Percentiles rank a stretch among this genome's conserved stretches.
Evolutionary conservation across 306 rosid genomes (phyloP).

Genomic region (Abrus pulchellus): DNA sequence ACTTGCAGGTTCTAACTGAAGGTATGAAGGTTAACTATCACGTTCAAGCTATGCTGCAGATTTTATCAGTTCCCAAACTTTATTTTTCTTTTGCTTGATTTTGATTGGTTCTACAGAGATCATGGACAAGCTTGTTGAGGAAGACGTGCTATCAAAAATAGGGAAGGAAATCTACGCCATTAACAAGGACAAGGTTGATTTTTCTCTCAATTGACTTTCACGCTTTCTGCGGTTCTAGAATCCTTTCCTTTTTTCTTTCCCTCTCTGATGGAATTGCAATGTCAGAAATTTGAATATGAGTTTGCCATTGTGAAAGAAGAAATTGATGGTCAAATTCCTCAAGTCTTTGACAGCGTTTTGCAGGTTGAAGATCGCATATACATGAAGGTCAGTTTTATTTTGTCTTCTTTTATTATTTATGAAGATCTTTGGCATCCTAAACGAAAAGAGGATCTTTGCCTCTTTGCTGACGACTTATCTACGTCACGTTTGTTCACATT

Average conservation of each 20-base stretch:
- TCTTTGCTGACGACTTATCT: slow-evolving; percentile 10
- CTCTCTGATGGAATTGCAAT: slow-evolving; percentile 27
- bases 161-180: slow-evolving; percentile 73
- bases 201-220: slow-evolving; percentile 13
- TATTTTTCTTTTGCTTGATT: slow-evolving; percentile 44
- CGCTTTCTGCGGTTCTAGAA: slow-evolving; percentile 28
- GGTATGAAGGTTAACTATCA: slow-evolving; percentile 57
- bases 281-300: slow-evolving; percentile 73
- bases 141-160: slow-evolving; percentile 69
- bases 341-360: slow-evolving; percentile 50
- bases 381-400: slow-evolving; percentile 69
- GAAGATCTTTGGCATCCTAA: slow-evolving; percentile 1
- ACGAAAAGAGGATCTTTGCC: neutral
- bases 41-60: slow-evolving; percentile 32
- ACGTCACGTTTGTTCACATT: slow-evolving; percentile 18
- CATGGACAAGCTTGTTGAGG: slow-evolving; percentile 73
- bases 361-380: slow-evolving; percentile 69
- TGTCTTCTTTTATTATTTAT: neutral
- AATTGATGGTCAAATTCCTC: slow-evolving; percentile 58
- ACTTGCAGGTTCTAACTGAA: slow-evolving; percentile 79
- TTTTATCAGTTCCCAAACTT: slow-evolving; percentile 29
- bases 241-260: neutral
- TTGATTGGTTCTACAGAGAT: slow-evolving; percentile 67
- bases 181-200: slow-evolving; percentile 71
- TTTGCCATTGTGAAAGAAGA: slow-evolving; percentile 81